These are phyloP conservation scores for Aspergillus persii DNA, from an alignment of 2,329 filamentous ascomycete genomes.

Conservation along the genomic window DNA sequence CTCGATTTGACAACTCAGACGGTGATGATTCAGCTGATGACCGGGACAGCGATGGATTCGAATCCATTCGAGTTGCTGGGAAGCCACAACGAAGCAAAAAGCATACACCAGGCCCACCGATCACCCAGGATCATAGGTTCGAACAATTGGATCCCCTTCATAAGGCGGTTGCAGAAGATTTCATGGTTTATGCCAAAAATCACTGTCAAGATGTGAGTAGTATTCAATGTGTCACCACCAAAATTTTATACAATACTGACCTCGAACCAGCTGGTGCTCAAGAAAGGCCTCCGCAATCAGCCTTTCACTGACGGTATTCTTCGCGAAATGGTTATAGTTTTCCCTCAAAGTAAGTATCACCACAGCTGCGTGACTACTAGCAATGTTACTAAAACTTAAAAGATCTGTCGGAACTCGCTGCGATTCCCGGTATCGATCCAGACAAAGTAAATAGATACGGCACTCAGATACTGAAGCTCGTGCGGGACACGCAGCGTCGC, in stretches of 20 bases:
- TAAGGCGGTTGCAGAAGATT: conserved; percentile 47
- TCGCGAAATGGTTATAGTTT: conserved; percentile 49
- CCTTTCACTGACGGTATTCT: conserved; percentile 48
- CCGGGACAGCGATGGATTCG: conserved; percentile 45
- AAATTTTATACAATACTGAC: conserved; percentile 7
- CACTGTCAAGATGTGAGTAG: conserved; percentile 41
- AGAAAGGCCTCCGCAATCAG: conserved; percentile 44
- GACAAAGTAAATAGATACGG: conserved; percentile 48
- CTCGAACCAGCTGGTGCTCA: conserved; percentile 39
- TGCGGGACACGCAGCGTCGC: conserved; percentile 38
- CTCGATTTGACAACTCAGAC: conserved; percentile 21
- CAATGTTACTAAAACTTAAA: conserved; percentile 11
- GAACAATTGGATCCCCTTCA: conserved; percentile 43
- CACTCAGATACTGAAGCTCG: conserved; percentile 41
- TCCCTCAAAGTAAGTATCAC: conserved; percentile 41
- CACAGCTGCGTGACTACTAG: not conserved
- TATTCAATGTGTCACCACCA: not conserved
- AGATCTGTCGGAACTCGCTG: conserved; percentile 40
- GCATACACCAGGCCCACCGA: conserved; percentile 44
- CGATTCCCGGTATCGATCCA: conserved; percentile 42
- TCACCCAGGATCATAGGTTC: conserved; percentile 44
- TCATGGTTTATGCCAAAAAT: conserved; percentile 45
- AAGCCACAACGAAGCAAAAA: conserved; percentile 25
- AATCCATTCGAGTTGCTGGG: conserved; percentile 38
- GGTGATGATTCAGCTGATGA: conserved; percentile 27